Base-by-base conservation (phyloP, 2,329 filamentous ascomycete genomes). In the Calonectria pteridis region DNA sequence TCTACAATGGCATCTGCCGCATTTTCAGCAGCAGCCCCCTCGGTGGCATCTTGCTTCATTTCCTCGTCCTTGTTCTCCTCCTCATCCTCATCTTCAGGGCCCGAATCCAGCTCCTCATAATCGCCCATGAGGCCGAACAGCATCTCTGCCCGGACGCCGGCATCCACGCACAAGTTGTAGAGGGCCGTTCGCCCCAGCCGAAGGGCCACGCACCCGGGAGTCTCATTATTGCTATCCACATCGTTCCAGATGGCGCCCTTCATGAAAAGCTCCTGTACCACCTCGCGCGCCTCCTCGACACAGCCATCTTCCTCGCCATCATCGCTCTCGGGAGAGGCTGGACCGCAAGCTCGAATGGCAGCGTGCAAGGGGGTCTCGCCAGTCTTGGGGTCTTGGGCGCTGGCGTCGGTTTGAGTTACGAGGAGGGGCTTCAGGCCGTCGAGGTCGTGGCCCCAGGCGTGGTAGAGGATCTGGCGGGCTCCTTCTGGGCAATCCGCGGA, bases 171-270 rank as follows among this genome's bases (percentile, higher is more conserved):
- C 71, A 95, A 84, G 50, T 93, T 91, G 82, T 99, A 98, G 43
- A 98, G 85, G 64, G 91, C 89, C 68, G 85, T 88, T 79, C 94
- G 87, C 0, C 94, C 93, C 29, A 98, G 83, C 31, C 91, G 87
- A 72, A 89, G 88, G 11, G 97, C 97, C 53, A 98, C 87, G 83
- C 96, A 98, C 10, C 95, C 97, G 0, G 97, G 95, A 4, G 97
- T 98, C 88, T 98, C 96, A 79, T 95, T 91, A 78, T 94, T 93
- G 77, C 88, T 86, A 84, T 98, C 95, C 70, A 98, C 88, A 83
- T 98, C 96, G 86, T 99, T 99, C 97, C 97, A 99, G 78, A 98
- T 98, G 14, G 95, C 97, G 37, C 97, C 97, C 78, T 94, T 93
- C 81, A 96, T 90, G 73, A 98, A 92, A 10, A 98, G 89, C 81